These are phyloP conservation scores for Pythium biforme DNA, from an alignment of 352 stramenopile species.

Conservation along the genomic window DNA sequence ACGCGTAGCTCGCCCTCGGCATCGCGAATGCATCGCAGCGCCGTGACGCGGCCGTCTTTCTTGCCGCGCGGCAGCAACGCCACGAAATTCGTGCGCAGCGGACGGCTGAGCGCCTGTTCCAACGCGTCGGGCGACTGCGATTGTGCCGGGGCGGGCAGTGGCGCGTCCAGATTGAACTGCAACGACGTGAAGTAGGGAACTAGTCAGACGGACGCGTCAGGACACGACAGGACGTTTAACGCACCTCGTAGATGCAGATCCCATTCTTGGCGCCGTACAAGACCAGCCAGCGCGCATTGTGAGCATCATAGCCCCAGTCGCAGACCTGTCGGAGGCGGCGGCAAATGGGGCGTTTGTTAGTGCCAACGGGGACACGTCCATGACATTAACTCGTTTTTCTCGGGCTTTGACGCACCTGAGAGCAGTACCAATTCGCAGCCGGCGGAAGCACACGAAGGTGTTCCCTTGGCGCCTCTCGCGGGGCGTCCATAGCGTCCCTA, in stretches of 20 bases:
- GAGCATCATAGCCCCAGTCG: slow-evolving; percentile 49
- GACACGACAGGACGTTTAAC: too few relatives aligned
- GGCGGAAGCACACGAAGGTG: slow-evolving; percentile 49
- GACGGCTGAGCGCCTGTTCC: slow-evolving; percentile 19
- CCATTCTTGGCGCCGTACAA: slow-evolving; percentile 62
- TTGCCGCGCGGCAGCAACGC: slow-evolving; percentile 51
- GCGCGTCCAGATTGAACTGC: slow-evolving; percentile 8
- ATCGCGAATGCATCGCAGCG: slow-evolving; percentile 47
- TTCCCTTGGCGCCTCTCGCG: neutral
- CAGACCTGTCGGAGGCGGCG: slow-evolving; percentile 40
- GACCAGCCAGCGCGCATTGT: slow-evolving; percentile 36
- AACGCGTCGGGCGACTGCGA: neutral
- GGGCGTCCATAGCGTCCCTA: too few relatives aligned
- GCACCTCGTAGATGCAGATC: slow-evolving; percentile 65
- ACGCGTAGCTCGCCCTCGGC: slow-evolving; percentile 35
- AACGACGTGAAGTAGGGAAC: neutral
- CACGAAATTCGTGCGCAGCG: slow-evolving; percentile 32
- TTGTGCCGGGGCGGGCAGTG: neutral
- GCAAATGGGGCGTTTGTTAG: too few relatives aligned
- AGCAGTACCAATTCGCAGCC: slow-evolving; percentile 79
- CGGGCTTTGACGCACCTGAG: slow-evolving; percentile 66
- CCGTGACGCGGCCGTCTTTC: slow-evolving; percentile 60
- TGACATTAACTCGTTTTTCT: too few relatives aligned
- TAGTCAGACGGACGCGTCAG: too few relatives aligned
- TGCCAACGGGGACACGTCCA: too few relatives aligned